phyloP scores from a whole-genome alignment of 352 stramenopile species.

The Chrysophaeum taylorii region DNA sequence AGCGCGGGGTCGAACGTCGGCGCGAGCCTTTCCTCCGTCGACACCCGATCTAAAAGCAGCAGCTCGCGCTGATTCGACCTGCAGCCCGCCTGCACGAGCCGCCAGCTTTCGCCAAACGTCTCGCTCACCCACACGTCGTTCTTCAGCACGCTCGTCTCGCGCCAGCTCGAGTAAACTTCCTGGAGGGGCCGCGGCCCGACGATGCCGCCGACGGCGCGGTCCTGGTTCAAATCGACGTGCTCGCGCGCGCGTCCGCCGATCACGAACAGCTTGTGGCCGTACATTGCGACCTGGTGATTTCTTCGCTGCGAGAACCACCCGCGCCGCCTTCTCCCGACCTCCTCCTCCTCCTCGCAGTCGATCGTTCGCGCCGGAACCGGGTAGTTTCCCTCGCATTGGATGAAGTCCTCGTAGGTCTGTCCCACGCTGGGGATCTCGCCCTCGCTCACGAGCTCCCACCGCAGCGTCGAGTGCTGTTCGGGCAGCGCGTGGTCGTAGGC shows the following conservation, averaged over 20 bases:
- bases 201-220: constrained; percentile 32
- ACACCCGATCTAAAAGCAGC: not conserved
- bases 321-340: not conserved
- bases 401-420: constrained; percentile 38
- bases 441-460: constrained; percentile 26
- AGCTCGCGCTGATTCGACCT: constrained; percentile 8
- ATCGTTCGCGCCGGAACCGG: not conserved
- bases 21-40: constrained; percentile 16
- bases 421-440: constrained; percentile 23
- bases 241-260: constrained; percentile 41
- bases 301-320: constrained; percentile 7
- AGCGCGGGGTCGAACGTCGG: constrained; percentile 21
- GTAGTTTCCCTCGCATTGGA: constrained; percentile 27
- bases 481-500: constrained; percentile 11
- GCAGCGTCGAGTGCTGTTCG: constrained; percentile 12
- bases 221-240: constrained; percentile 32
- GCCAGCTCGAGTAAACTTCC: constrained; percentile 29
- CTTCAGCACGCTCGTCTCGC: constrained; percentile 45
- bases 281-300: not conserved
- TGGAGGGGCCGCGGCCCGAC: constrained; percentile 29
- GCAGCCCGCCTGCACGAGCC: constrained; percentile 37
- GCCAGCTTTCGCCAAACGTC: constrained; percentile 33
- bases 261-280: constrained; percentile 45
- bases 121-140: constrained; percentile 47
- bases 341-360: not conserved